Evolutionary conservation across 163 green algal species (phyloP), one percentile per base, ranked within the genome.

Genomic region (Botryococcus braunii): DNA sequence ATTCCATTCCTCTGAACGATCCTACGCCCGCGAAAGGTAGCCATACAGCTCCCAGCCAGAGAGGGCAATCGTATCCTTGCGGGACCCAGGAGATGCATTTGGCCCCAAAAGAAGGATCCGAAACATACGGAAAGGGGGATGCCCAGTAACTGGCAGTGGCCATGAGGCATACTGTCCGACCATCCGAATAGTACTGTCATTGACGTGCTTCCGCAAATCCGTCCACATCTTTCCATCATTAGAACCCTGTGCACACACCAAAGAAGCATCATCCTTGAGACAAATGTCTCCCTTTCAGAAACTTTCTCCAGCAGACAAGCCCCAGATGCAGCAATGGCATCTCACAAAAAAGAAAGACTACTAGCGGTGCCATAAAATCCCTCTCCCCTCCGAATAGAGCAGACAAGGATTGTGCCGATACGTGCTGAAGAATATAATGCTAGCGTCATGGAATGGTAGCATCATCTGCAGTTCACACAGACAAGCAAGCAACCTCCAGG

Each of bases 21-120:
- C n/a, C n/a, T n/a, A n/a, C n/a, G n/a, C n/a, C n/a, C n/a, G n/a
- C n/a, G n/a, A 65, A 55, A 90, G 76, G 62, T 82, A 82, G 34
- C 90, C 90, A 70, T 96, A 96, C 13, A 96, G 73, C 74, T 96
- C 90, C 37, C 92, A 43, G 31, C 85, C 73, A 64, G 79, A 85
- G 5, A 96, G 75, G 57, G 64, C 82, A 3, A 96, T 74, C 60
- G 75, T 78, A 68, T 41, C 21, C 32, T 74, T 73, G 31, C 55
- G 21, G 49, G 74, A 60, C 21, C 48, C 39, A 0, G 50, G 59
- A 37, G 57, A 49, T 4, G 76, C 63, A 40, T 81, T 85, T 11
- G 82, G 83, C 3, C 63, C 80, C 17, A 62, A 74, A 32, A 92
- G 76, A 47, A 89, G 74, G 35, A 96, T 41, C 21, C 87, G 73